Evolutionary conservation across 768 basidiomycete species (phyloP).

Genomic region (Mycena vulgaris): DNA sequence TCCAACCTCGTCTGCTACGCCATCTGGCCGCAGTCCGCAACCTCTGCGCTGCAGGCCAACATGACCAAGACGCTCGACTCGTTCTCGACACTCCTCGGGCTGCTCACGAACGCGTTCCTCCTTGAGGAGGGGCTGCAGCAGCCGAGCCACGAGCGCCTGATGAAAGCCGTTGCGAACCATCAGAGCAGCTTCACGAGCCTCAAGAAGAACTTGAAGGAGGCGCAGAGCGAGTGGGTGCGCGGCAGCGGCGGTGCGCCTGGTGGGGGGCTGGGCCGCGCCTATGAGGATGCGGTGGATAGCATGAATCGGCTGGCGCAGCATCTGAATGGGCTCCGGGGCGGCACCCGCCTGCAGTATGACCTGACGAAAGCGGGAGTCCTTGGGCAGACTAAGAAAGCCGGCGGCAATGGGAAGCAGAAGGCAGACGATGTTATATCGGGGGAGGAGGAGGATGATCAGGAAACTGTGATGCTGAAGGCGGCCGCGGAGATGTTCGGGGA

Average conservation of each 20-base stretch:
- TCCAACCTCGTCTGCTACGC: constrained; percentile 89
- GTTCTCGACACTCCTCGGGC: constrained; percentile 87
- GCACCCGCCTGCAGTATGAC: constrained; percentile 88
- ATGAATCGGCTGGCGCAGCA: constrained; percentile 95
- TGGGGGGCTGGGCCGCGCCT: constrained; percentile 61
- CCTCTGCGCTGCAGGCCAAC: constrained; percentile 83
- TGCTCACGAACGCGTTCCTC: constrained; percentile 89
- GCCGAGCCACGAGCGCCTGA: constrained; percentile 74
- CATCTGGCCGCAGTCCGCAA: constrained; percentile 91
- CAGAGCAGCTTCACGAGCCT: constrained; percentile 92
- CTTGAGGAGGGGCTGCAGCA: constrained; percentile 78
- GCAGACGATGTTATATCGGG: constrained; percentile 44
- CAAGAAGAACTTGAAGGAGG: constrained; percentile 89
- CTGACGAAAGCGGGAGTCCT: constrained; percentile 72
- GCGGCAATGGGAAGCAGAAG: constrained; percentile 39
- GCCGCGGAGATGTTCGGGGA: constrained; percentile 85
- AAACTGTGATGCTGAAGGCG: constrained; percentile 64
- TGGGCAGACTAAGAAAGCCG: constrained; percentile 39
- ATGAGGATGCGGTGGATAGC: constrained; percentile 89
- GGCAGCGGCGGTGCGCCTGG: constrained; percentile 45
- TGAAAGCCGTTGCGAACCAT: constrained; percentile 87
- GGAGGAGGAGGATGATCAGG: constrained; percentile 53
- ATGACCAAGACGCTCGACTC: constrained; percentile 91
- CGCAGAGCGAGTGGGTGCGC: constrained; percentile 85
- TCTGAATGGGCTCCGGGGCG: constrained; percentile 89